Base-by-base conservation (phyloP, 2,329 filamentous ascomycete genomes). In the Penicillium italicum region DNA sequence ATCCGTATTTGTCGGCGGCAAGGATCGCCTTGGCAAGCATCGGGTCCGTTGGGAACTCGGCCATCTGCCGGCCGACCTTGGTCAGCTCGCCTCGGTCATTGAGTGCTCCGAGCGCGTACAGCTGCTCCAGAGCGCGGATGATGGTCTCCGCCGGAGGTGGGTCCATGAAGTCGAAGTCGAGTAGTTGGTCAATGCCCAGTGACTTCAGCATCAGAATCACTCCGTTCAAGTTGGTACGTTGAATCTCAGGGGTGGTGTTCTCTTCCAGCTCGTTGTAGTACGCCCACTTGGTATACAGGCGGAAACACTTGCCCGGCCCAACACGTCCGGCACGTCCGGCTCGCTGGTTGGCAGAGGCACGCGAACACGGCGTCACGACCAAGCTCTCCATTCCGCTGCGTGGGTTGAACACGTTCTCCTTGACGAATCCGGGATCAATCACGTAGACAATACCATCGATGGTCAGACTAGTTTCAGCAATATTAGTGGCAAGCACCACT, bases 391-490 rank as follows among this genome's bases (percentile, higher is more conserved):
- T 96, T 53, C 92, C 92, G 0, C 90, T 96, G 1, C 88, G 85
- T 0, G 92, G 88, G 60, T 96, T 96, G 76, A 93, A 97, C 1
- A 92, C 84, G 64, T 96, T 96, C 69, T 97, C 91, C 72, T 99
- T 99, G 60, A 94, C 91, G 62, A 95, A 96, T 0, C 94, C 94
- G 0, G 90, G 90, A 65, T 99, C 94, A 57, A 97, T 96, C 34
- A 97, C 94, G 70, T 95, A 97, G 9, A 93, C 89, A 57, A 97
- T 96, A 16, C 92, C 93, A 70, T 97, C 92, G 55, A 99, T 96
- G 0, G 94, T 99, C 68, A 99, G 77, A 78, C 86, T 91, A 0
- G 94, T 99, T 73, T 99, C 94, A 2, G 94, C 94, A 72, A 99
- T 97, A 69, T 99, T 99, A 2, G 94, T 97, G 0, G 93, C 91